phyloP scores from a whole-genome alignment of 1,284 basidiomycete species.

The Ustilago lituana region DNA sequence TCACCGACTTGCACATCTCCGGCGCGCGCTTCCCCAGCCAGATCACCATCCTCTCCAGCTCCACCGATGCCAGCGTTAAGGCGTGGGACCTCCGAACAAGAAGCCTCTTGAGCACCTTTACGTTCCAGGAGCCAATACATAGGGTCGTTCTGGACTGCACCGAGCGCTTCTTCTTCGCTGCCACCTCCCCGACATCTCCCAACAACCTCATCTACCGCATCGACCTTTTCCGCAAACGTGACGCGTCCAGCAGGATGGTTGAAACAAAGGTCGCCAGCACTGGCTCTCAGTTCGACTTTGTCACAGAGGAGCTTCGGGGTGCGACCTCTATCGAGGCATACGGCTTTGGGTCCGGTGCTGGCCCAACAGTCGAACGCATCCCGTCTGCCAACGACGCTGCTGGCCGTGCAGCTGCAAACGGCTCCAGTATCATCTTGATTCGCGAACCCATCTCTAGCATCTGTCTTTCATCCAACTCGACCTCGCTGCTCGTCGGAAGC shows the following conservation, averaged over 20 bases:
- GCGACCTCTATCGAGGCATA: slow-evolving; percentile 25
- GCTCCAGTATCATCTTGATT: slow-evolving; percentile 38
- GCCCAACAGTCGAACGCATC: slow-evolving; percentile 22
- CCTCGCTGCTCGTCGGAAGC: slow-evolving; percentile 70
- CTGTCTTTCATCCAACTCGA: slow-evolving; percentile 78
- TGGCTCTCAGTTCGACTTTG: slow-evolving; percentile 33
- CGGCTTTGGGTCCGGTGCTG: slow-evolving; percentile 26
- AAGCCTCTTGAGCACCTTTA: slow-evolving; percentile 83
- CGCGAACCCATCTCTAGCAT: slow-evolving; percentile 73
- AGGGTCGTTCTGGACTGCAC: slow-evolving; percentile 80
- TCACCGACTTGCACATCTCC: slow-evolving; percentile 83
- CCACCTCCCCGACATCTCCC: slow-evolving; percentile 69
- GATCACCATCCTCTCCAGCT: slow-evolving; percentile 81
- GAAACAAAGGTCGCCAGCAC: slow-evolving; percentile 18
- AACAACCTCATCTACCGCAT: slow-evolving; percentile 77
- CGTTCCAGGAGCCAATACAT: slow-evolving; percentile 77
- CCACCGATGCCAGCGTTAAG: slow-evolving; percentile 92
- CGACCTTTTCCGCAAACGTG: slow-evolving; percentile 75
- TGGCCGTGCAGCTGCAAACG: slow-evolving; percentile 14
- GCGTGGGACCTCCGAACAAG: slow-evolving; percentile 83
- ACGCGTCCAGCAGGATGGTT: slow-evolving; percentile 27
- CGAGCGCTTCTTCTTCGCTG: slow-evolving; percentile 88
- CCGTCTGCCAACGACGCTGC: slow-evolving; percentile 10
- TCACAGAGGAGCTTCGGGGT: slow-evolving; percentile 32
- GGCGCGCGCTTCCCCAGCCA: slow-evolving; percentile 78